A percentile compares a stretch with the other conserved stretches of the same genome.
These are phyloP conservation scores for Ceratobasidium sp. DNA, from an alignment of 1,284 basidiomycete species.

Conservation along the genomic window DNA sequence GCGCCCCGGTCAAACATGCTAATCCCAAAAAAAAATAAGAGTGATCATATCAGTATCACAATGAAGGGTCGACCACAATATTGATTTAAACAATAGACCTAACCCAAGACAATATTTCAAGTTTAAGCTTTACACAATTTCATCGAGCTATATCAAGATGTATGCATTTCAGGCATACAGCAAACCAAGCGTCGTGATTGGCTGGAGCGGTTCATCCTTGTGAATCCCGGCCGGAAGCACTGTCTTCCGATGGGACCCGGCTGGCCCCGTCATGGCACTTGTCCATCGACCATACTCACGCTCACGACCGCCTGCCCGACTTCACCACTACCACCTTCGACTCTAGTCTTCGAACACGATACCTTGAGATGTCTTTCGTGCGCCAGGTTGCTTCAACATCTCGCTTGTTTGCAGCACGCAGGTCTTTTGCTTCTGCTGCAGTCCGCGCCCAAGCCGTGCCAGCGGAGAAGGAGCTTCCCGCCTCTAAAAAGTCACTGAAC, in stretches of 20 bases:
- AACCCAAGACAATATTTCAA: too few species aligned
- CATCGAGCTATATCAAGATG: too few species aligned
- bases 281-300: constrained; percentile 19
- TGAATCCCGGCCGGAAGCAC: constrained; percentile 37
- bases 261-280: constrained; percentile 23
- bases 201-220: constrained; percentile 14
- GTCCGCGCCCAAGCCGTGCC: constrained; percentile 23
- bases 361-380: constrained; percentile 12
- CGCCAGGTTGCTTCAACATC: neutral
- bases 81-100: too few species aligned
- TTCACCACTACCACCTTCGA: neutral
- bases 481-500: constrained; percentile 57
- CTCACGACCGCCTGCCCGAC: constrained; percentile 21
- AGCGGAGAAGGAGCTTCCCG: constrained; percentile 39
- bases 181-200: constrained; percentile 22
- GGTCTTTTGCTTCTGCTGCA: constrained; percentile 23
- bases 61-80: too few species aligned
- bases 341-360: neutral
- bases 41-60: too few species aligned
- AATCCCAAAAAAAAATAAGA: too few species aligned
- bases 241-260: constrained; percentile 18
- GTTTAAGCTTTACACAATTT: too few species aligned
- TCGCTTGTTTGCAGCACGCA: constrained; percentile 12
- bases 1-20: too few species aligned
- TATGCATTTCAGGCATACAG: neutral